These are phyloP conservation scores for Ophiocordyceps robertsii DNA, from an alignment of 2,329 filamentous ascomycete species.

Conservation along the genomic window DNA sequence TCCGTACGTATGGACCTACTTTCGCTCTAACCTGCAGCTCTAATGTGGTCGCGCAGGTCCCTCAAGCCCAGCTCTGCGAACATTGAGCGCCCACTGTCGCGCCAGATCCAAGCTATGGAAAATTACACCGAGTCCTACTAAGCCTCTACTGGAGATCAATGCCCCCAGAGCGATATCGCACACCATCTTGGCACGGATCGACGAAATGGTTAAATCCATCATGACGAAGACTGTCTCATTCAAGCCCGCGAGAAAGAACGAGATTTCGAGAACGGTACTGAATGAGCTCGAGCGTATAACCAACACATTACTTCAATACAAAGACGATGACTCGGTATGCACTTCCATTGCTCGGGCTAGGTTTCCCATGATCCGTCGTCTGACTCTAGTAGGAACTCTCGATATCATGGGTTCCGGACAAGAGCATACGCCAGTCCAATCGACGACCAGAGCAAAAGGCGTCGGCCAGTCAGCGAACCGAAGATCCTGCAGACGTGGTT, in stretches of 20 bases:
- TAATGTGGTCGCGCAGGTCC: constrained; percentile 3
- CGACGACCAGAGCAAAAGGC: background rate
- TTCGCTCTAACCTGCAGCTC: background rate
- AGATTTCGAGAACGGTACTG: constrained; percentile 10
- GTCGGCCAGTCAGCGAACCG: constrained; percentile 9
- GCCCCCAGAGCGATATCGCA: constrained; percentile 15
- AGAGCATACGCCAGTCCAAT: constrained; percentile 1
- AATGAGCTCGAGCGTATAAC: constrained; percentile 19
- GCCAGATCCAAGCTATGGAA: constrained; percentile 17
- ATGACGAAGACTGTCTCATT: constrained; percentile 13
- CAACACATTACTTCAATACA: constrained; percentile 13
- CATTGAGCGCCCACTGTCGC: constrained; percentile 16
- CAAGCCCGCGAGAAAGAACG: constrained; percentile 5
- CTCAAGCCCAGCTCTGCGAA: constrained; percentile 11
- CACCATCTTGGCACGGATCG: constrained; percentile 21
- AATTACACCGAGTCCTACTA: constrained; percentile 8
- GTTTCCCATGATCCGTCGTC: background rate
- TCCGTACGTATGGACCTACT: constrained; percentile 21
- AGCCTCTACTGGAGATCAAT: constrained; percentile 15
- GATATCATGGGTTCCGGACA: constrained; percentile 29
- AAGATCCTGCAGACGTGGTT: constrained; percentile 30
- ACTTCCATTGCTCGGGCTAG: background rate
- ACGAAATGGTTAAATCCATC: constrained; percentile 15
- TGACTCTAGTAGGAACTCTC: constrained; percentile 10
- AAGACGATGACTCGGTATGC: constrained; percentile 10